These are phyloP conservation scores for Aspergillus uvarum DNA, from an alignment of 2,329 filamentous ascomycete species.

Conservation along the genomic window DNA sequence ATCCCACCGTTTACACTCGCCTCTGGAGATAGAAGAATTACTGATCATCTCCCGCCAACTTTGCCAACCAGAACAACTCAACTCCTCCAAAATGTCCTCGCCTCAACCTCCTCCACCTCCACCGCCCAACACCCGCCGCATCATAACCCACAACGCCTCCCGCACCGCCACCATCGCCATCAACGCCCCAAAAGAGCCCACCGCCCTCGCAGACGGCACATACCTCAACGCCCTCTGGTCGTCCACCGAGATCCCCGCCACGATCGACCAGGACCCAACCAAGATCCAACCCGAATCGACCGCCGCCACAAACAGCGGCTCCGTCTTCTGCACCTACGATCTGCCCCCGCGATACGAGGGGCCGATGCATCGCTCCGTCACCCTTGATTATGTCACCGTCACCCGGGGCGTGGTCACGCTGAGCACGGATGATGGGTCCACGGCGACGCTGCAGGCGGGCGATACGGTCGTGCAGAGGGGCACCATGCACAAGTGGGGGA, in stretches of 20 bases:
- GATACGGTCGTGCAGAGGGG: constrained; percentile 7
- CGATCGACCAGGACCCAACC: background rate
- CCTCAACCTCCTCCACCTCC: too few relatives aligned
- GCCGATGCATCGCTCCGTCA: constrained; percentile 4
- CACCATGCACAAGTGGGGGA: constrained; percentile 12
- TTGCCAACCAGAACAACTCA: too few relatives aligned
- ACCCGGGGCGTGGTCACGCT: background rate
- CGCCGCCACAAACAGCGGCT: background rate
- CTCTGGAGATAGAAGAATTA: too few relatives aligned
- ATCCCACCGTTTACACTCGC: background rate
- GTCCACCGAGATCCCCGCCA: background rate
- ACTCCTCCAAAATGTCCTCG: too few relatives aligned
- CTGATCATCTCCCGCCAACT: too few relatives aligned
- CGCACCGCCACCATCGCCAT: background rate
- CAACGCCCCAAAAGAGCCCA: background rate
- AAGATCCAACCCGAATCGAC: background rate
- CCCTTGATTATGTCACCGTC: constrained; percentile 6
- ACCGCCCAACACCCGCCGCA: background rate
- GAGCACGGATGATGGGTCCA: constrained; percentile 1
- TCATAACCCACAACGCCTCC: constrained; percentile 1
- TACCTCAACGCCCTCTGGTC: constrained; percentile 1
- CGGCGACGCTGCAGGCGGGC: background rate
- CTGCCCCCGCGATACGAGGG: constrained; percentile 1
- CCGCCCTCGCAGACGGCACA: background rate
- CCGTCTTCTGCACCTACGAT: background rate